A percentile compares a stretch with the other conserved stretches of the same genome.
Conservation (phyloP, 2,329 filamentous ascomycete species). For the Dendrostoma leiphaemia region DNA sequence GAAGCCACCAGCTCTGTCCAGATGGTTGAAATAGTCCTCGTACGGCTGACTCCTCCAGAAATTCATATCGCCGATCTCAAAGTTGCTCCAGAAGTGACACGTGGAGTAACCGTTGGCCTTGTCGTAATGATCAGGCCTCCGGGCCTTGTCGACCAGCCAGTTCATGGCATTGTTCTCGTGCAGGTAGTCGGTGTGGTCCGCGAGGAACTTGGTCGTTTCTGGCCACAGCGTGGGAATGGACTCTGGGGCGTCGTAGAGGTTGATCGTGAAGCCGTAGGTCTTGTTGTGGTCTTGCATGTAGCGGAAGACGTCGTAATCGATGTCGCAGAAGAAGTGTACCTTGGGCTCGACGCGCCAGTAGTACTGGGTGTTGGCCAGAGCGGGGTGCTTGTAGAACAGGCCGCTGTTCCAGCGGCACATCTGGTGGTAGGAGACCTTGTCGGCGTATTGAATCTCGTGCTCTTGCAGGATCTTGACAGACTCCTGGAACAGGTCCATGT, state of each 20-base stretch:
- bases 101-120: slow-evolving; percentile 93
- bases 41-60: slow-evolving; percentile 92
- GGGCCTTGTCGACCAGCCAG: slow-evolving; percentile 78
- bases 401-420: slow-evolving; percentile 99
- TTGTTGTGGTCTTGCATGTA: slow-evolving; percentile 99
- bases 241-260: slow-evolving; percentile 86
- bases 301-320: slow-evolving; percentile 97
- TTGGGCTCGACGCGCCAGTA: slow-evolving; percentile 99
- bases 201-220: slow-evolving; percentile 88
- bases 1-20: slow-evolving; percentile 92
- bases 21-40: slow-evolving; percentile 92
- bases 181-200: slow-evolving; percentile 77
- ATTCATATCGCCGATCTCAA: slow-evolving; percentile 89
- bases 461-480: slow-evolving; percentile 81
- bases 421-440: slow-evolving; percentile 89
- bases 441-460: slow-evolving; percentile 85
- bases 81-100: slow-evolving; percentile 99
- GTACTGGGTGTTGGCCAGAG: slow-evolving; percentile 76
- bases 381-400: slow-evolving; percentile 95
- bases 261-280: slow-evolving; percentile 98
- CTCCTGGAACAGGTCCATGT: slow-evolving; percentile 79
- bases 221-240: slow-evolving; percentile 90
- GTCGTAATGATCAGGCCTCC: slow-evolving; percentile 75
- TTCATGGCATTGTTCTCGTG: slow-evolving; percentile 80
- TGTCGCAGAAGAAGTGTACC: slow-evolving; percentile 97